Base-by-base conservation (phyloP, 306 rosid genomes). In the Fagus crenata region DNA sequence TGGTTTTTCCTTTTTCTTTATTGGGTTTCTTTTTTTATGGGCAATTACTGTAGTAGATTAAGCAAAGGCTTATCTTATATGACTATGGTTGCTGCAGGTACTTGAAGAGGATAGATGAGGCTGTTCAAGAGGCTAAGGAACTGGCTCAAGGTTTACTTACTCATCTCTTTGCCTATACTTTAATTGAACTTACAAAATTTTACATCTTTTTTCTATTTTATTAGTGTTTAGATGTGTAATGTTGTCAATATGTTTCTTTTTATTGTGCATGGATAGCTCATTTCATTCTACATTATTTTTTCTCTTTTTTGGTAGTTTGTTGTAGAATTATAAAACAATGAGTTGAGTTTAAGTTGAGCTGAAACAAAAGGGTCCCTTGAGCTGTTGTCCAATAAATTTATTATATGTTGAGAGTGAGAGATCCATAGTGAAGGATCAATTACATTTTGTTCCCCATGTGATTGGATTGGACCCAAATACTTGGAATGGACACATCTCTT, bases 111-210 rank as follows among this genome's bases (percentile, higher is more conserved):
- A 81, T 91, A 37, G 81, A 90, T 22, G 86, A 89, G 37, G 97
- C 98, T 1, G 85, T 94, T 49, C 80, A 81, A 77, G 86, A 93
- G 81, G 94, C 96, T 2, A 89, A 77, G 81, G 84, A 86, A 17
- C 58, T 83, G 6, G 72, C 89, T 32, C 90, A 80, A 81, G 93
- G 91, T 91, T 68, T 56, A 0, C 41, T 68, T 56, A 0, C 41
- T 54, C 68, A 35, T 53, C 54, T 2, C 42, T 13, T 40, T 67
- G 35, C 67, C 14, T 35, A 7, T 28, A 18, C 51, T 53, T 42
- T 46, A 2, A 11, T 46, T 51, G 42, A 18, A 60, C n/a, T 40
- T 18, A 17, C 1, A 55, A 14, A 35, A 31, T 5, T 36, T 35
- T 58, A 9, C 28, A 5, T 77, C n/a, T 4, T 36, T 53, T 37